Evolutionary conservation across 2,329 filamentous ascomycete genomes (phyloP), one percentile per base, ranked within the genome.

Genomic region (Dothistroma pini): DNA sequence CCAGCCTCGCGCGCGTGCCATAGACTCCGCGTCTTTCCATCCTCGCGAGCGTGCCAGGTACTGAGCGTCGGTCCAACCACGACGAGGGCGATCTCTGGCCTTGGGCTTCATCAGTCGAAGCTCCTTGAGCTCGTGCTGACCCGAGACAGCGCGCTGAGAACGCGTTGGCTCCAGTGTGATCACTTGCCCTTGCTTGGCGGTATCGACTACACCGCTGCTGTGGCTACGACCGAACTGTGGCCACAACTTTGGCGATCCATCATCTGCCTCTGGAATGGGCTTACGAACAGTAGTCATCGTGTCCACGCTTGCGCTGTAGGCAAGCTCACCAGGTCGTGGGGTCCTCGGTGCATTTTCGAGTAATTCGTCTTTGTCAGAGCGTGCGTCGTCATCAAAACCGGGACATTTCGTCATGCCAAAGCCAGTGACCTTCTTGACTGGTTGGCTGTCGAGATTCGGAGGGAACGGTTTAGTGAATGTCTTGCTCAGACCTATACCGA

Each of bases 281-380:
- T 50, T 35, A 5, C 60, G 58, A 50, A 67, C 49, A 11, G 65
- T 67, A 34, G 56, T 61, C 61, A 67, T 66, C 2, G 63, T 67
- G 25, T 57, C 59, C 19, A 57, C 41, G 31, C 55, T 65, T 16
- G 60, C 60, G 41, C 60, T 66, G 61, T 54, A 67, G n/a, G 21
- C 29, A 14, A 67, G 53, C 9, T 59, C 57, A 12, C 34, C 53
- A 53, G 50, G 35, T 19, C 47, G 60, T 6, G 49, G 25, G 8
- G 12, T 16, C n/a, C 21, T 29, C n/a, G 29, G 51, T 16, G 56
- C 49, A 19, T 56, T 57, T 7, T 57, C 53, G 25, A 61, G 47
- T n/a, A 63, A 56, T 22, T 25, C 48, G 22, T 54, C 32, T 51
- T 49, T 58, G 29, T 63, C 61, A 12, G 63, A 63, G 7, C 44